phyloP scores from a whole-genome alignment of 768 basidiomycete species.

The Hygrophoropsis aurantiaca region DNA sequence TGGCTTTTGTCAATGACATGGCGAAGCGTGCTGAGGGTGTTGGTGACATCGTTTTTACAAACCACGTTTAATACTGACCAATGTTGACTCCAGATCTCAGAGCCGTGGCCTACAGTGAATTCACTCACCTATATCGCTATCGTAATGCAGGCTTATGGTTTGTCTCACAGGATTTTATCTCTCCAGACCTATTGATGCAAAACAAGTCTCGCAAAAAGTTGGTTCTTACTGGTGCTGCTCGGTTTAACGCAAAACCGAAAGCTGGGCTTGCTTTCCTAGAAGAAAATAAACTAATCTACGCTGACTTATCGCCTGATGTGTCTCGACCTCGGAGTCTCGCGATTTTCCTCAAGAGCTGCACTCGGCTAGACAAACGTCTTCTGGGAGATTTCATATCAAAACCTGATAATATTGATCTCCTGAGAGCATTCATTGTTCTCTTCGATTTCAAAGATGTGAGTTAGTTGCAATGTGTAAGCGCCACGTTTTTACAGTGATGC shows the following conservation, averaged over 20 bases:
- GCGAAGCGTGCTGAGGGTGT: slow-evolving; percentile 58
- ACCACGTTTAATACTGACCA: slow-evolving; percentile 3
- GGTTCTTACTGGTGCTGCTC: slow-evolving; percentile 76
- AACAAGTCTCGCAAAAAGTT: slow-evolving; percentile 86
- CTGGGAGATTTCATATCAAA: slow-evolving; percentile 92
- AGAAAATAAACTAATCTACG: slow-evolving; percentile 86
- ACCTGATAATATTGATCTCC: slow-evolving; percentile 80
- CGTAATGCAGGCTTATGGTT: slow-evolving; percentile 3
- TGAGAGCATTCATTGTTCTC: slow-evolving; percentile 83
- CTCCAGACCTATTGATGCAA: slow-evolving; percentile 56
- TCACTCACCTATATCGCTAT: background rate
- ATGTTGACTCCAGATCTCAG: slow-evolving; percentile 34
- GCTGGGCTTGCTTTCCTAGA: slow-evolving; percentile 87
- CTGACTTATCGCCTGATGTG: slow-evolving; percentile 54
- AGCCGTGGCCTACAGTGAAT: slow-evolving; percentile 67
- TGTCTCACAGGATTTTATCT: slow-evolving; percentile 48
- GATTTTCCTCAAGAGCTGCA: slow-evolving; percentile 79
- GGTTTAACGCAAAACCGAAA: slow-evolving; percentile 94
- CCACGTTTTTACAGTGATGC: slow-evolving; percentile 4
- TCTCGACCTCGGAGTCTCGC: slow-evolving; percentile 73
- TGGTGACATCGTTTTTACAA: slow-evolving; percentile 18
- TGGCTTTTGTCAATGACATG: slow-evolving; percentile 90
- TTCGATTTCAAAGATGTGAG: slow-evolving; percentile 89
- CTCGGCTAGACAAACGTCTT: slow-evolving; percentile 86
- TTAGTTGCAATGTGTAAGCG: slow-evolving; percentile 9